These are phyloP conservation scores for Salix purpurea DNA, from an alignment of 345 rosid species.

Conservation along the genomic window DNA sequence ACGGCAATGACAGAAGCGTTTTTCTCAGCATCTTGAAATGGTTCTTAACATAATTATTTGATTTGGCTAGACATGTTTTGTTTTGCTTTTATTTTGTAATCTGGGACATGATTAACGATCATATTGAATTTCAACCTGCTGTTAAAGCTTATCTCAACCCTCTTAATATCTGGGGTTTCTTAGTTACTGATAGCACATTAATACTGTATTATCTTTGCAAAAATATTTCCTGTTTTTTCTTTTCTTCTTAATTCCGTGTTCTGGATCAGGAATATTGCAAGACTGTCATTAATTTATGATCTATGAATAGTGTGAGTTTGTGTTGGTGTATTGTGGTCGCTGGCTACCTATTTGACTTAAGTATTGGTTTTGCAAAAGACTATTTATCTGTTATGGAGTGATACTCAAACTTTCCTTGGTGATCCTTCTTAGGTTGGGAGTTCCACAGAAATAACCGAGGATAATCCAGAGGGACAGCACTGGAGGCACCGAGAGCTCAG, in stretches of 20 bases:
- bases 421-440: slow-evolving; percentile 38
- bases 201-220: no score
- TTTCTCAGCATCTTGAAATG: neutral
- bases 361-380: neutral
- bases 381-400: no score
- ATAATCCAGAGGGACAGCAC: slow-evolving; percentile 27
- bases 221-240: no score
- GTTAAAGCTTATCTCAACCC: no score
- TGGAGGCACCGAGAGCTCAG: slow-evolving; percentile 32
- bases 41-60: neutral
- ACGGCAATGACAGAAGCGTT: neutral
- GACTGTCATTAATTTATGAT: no score
- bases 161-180: neutral
- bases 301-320: no score
- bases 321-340: no score
- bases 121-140: no score
- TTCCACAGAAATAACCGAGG: slow-evolving; percentile 65
- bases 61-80: neutral
- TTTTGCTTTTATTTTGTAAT: neutral
- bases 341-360: neutral
- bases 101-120: neutral
- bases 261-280: no score
- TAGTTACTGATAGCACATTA: no score
- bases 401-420: neutral
- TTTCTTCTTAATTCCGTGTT: no score